A percentile compares a stretch with the other conserved stretches of the same genome.
phyloP scores from a whole-genome alignment of 1,284 basidiomycete species.

The Pterulicium gracile region DNA sequence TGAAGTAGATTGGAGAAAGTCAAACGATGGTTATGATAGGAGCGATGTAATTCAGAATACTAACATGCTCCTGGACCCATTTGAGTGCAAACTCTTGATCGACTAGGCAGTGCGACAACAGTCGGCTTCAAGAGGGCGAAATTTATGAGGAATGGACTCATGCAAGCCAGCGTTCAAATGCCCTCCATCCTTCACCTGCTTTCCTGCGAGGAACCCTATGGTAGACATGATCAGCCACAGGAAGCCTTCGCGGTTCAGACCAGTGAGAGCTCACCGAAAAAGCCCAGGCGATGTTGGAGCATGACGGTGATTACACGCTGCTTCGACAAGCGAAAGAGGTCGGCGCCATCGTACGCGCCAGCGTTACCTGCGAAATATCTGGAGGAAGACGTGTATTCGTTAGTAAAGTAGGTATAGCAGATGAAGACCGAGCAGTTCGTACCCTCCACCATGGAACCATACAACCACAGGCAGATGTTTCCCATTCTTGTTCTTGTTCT shows the following conservation, averaged over 20 bases:
- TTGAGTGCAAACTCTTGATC: neutral
- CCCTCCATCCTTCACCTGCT: neutral
- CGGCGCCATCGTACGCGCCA: no score
- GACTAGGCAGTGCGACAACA: neutral
- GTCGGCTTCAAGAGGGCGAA: neutral
- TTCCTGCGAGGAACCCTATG: neutral
- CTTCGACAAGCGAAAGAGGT: neutral
- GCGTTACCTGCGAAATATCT: neutral
- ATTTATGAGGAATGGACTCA: neutral
- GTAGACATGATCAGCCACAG: neutral
- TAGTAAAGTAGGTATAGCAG: neutral
- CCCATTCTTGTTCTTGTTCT: neutral
- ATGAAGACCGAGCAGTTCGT: no score
- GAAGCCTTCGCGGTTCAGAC: neutral
- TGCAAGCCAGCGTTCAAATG: neutral
- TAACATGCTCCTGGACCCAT: neutral
- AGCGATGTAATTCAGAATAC: neutral
- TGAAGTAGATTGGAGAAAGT: neutral
- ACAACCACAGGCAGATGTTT: neutral
- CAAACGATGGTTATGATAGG: neutral
- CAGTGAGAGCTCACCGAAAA: neutral
- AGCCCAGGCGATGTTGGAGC: neutral
- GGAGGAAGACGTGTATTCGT: neutral
- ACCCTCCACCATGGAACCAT: neutral
- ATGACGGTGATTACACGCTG: neutral